Percentiles rank a stretch among this genome's conserved stretches.
phyloP scores from a whole-genome alignment of 2,329 filamentous ascomycete species.

The Mycosphaerella sp. region DNA sequence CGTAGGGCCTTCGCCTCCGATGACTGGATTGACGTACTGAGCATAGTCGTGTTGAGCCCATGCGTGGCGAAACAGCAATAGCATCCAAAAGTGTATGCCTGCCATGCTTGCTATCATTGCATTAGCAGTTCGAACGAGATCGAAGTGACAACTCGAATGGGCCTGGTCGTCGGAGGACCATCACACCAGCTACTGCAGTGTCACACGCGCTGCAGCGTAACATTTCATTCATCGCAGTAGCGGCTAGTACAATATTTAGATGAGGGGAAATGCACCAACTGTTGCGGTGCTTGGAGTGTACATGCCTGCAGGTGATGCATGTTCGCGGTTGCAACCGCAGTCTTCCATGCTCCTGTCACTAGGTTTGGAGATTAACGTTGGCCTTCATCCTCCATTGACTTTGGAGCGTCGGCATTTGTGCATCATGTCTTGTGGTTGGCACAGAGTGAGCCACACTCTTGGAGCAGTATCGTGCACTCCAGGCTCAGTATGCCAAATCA shows the following conservation, averaged over 20 bases:
- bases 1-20: constrained; percentile 44
- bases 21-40: constrained; percentile 46
- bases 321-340: not conserved
- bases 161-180: not conserved
- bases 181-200: not conserved
- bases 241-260: not conserved
- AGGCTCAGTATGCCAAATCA: too few species aligned
- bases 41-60: constrained; percentile 33
- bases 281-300: not conserved
- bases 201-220: not conserved
- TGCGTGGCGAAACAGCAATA: not conserved
- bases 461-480: too few species aligned
- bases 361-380: not conserved
- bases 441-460: too few species aligned
- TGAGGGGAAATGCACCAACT: not conserved
- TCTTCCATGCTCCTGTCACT: not conserved
- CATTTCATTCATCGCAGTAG: not conserved
- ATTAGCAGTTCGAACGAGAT: not conserved
- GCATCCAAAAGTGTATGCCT: not conserved
- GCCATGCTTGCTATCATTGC: not conserved
- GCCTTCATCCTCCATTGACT: not conserved
- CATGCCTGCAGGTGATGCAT: not conserved
- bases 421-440: too few species aligned
- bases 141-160: not conserved
- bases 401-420: too few species aligned